A percentile compares a stretch with the other conserved stretches of the same genome.
These are phyloP conservation scores for Hypoxylon sp. DNA, from an alignment of 2,329 filamentous ascomycete genomes.

Conservation along the genomic window DNA sequence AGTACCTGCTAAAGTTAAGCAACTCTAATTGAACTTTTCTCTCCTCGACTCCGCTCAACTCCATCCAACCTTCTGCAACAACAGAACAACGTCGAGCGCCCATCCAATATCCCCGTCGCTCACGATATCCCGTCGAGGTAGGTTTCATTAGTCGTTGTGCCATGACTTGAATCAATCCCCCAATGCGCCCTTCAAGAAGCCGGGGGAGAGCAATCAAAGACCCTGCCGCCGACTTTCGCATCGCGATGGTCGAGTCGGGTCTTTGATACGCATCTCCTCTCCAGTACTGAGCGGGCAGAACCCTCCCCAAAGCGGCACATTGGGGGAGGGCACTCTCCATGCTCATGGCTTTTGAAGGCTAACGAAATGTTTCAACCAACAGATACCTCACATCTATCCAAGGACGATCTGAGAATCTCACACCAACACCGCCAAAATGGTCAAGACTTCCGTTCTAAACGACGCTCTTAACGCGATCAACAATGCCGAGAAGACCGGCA, in stretches of 20 bases:
- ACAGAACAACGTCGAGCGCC: constrained; percentile 51
- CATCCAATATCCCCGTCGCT: constrained; percentile 39
- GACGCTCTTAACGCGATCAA: constrained; percentile 99
- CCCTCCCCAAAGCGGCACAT: constrained; percentile 67
- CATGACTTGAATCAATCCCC: constrained; percentile 54
- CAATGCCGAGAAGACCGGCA: constrained; percentile 99
- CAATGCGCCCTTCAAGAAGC: constrained; percentile 64
- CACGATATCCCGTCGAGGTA: constrained; percentile 60
- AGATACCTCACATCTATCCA: constrained; percentile 75
- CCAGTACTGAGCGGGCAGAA: constrained; percentile 78
- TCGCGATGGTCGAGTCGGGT: constrained; percentile 46
- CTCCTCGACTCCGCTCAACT: constrained; percentile 45
- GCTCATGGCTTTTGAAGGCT: constrained; percentile 75
- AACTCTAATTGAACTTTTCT: constrained; percentile 41
- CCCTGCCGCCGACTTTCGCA: constrained; percentile 38
- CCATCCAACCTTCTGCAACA: constrained; percentile 42
- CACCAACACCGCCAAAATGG: constrained; percentile 85
- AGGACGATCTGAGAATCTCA: constrained; percentile 84
- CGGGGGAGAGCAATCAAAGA: constrained; percentile 74
- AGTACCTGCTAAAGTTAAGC: background rate
- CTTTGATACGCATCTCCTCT: constrained; percentile 75
- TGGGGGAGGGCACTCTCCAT: constrained; percentile 77
- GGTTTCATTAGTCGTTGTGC: constrained; percentile 55
- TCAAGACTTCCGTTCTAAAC: constrained; percentile 99
- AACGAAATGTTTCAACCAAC: constrained; percentile 63